These are phyloP conservation scores for Erythrobasidium yunnanense DNA, from an alignment of 768 basidiomycete genomes.

Conservation along the genomic window DNA sequence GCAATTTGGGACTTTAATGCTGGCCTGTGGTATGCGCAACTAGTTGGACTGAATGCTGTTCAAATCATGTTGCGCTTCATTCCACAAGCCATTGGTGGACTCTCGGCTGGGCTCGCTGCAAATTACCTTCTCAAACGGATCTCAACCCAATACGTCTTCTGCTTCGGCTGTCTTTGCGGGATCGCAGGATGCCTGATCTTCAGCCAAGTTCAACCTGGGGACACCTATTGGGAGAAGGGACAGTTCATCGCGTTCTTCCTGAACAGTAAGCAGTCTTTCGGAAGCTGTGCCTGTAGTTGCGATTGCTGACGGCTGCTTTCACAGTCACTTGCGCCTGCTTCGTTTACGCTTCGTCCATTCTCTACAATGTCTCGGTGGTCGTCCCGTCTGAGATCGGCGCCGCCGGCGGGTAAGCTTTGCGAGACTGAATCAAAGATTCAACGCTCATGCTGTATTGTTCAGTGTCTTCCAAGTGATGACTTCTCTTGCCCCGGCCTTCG, in stretches of 20 bases:
- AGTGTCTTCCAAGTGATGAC: conserved; percentile 26
- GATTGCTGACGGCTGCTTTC: background rate
- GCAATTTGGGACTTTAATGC: conserved; percentile 20
- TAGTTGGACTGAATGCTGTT: conserved; percentile 10
- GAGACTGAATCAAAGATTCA: too few relatives aligned
- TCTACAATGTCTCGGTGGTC: conserved; percentile 25
- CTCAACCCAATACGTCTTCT: conserved; percentile 21
- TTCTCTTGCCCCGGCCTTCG: conserved; percentile 25
- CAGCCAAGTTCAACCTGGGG: background rate
- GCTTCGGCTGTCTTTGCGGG: conserved; percentile 3
- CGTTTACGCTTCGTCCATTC: conserved; percentile 22
- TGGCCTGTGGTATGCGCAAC: conserved; percentile 17
- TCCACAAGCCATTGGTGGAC: conserved; percentile 21
- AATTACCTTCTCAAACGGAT: conserved; percentile 8
- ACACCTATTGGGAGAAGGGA: conserved; percentile 8
- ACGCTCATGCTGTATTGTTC: too few relatives aligned
- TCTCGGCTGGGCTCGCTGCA: conserved; percentile 1
- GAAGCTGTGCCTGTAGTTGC: background rate
- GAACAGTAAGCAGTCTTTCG: background rate
- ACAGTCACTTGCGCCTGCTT: conserved; percentile 26
- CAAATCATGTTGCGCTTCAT: conserved; percentile 27
- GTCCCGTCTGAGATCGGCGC: conserved; percentile 21
- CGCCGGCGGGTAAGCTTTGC: too few relatives aligned
- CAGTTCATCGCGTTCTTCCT: conserved; percentile 22
- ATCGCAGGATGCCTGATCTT: conserved; percentile 1